phyloP scores from a whole-genome alignment of 2,329 filamentous ascomycete species.

The Coniochaeta hoffmannii region DNA sequence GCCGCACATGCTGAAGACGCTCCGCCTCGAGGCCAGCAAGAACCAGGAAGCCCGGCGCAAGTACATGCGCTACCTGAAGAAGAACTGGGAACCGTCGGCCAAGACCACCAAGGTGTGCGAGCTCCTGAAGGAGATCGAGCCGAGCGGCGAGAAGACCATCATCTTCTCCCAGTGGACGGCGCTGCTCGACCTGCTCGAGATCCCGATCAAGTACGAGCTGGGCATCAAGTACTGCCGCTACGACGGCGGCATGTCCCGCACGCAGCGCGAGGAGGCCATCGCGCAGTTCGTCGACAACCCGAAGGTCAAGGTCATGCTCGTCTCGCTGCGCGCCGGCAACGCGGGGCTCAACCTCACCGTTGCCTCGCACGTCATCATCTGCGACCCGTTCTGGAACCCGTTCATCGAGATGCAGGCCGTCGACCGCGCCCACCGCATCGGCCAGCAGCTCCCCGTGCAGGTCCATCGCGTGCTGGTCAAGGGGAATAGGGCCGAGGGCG shows the following conservation, averaged over 20 bases:
- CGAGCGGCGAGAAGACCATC: constrained; percentile 64
- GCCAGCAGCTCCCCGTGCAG: constrained; percentile 64
- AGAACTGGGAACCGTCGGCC: constrained; percentile 65
- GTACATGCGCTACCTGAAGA: constrained; percentile 62
- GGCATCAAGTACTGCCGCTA: constrained; percentile 59
- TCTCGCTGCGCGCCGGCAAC: constrained; percentile 75
- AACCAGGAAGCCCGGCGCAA: constrained; percentile 58
- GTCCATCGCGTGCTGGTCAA: constrained; percentile 74
- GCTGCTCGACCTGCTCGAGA: constrained; percentile 68
- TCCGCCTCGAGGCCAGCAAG: constrained; percentile 59
- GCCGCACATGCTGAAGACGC: constrained; percentile 24
- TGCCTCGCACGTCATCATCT: constrained; percentile 79
- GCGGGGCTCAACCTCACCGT: constrained; percentile 79
- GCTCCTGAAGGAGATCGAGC: constrained; percentile 43
- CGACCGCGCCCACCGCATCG: constrained; percentile 82
- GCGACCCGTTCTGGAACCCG: constrained; percentile 93
- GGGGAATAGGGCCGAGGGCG: background rate
- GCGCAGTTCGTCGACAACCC: constrained; percentile 55
- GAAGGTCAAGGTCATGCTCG: constrained; percentile 61
- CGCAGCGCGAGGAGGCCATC: constrained; percentile 59
- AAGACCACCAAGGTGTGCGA: constrained; percentile 66
- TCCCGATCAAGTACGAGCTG: constrained; percentile 52
- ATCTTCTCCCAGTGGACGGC: constrained; percentile 80
- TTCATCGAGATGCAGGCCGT: constrained; percentile 90
- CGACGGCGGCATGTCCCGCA: constrained; percentile 66